These are phyloP conservation scores for Claviceps digitariae DNA, from an alignment of 2,329 filamentous ascomycete genomes.

Conservation along the genomic window DNA sequence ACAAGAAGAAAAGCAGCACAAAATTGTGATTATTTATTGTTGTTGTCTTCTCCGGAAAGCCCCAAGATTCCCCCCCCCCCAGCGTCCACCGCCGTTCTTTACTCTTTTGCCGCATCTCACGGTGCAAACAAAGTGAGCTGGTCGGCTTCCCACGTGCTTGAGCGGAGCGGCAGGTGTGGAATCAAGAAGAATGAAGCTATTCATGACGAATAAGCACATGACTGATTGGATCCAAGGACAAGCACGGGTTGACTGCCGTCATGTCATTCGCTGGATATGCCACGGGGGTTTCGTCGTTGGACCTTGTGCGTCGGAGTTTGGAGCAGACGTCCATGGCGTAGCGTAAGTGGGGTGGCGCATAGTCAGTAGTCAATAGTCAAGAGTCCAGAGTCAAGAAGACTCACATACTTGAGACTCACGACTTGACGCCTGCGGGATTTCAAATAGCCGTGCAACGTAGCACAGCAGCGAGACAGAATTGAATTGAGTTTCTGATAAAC, in stretches of 20 bases:
- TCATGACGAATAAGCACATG: conserved; percentile 7
- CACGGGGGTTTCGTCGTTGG: conserved; percentile 18
- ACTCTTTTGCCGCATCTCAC: not conserved
- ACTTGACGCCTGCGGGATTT: not conserved
- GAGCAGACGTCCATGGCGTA: not conserved
- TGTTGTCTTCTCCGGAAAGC: not conserved
- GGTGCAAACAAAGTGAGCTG: not conserved
- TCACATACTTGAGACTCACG: not conserved
- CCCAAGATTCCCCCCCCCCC: not conserved
- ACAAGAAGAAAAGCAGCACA: not conserved
- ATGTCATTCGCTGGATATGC: conserved; percentile 11
- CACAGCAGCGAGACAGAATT: not conserved
- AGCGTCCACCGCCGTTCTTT: not conserved
- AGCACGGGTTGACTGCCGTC: conserved; percentile 8
- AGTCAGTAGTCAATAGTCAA: not conserved
- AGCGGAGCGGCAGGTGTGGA: conserved; percentile 2
- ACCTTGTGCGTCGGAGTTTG: conserved; percentile 15
- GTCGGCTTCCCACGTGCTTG: conserved; percentile 12
- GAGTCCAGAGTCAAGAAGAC: not conserved
- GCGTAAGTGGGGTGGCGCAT: not conserved
- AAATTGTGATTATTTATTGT: not conserved
- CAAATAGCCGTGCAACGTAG: not conserved
- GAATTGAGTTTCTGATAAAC: not conserved
- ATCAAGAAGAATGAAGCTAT: not conserved
- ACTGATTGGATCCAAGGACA: conserved; percentile 7